phyloP scores from a whole-genome alignment of 306 rosid species.

The Senna siamea region DNA sequence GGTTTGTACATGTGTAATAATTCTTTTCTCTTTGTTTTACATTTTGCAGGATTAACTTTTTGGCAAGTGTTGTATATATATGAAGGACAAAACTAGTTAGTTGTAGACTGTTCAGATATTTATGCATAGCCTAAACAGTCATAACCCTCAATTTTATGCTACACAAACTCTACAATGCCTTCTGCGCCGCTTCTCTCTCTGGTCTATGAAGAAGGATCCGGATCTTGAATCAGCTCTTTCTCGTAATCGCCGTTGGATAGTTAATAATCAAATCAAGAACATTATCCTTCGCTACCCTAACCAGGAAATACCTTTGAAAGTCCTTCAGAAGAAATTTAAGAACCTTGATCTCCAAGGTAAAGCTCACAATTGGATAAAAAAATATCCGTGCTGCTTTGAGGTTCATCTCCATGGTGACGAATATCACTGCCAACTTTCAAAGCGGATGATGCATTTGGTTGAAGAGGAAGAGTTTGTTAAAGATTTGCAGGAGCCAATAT shows the following conservation, averaged over 20 bases:
- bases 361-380: slow-evolving; percentile 80
- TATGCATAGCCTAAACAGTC: not conserved
- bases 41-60: not conserved
- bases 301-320: slow-evolving; percentile 55
- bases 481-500: slow-evolving; percentile 62
- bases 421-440: slow-evolving; percentile 57
- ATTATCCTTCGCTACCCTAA: slow-evolving; percentile 74
- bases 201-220: slow-evolving; percentile 93
- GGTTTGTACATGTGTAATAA: no score
- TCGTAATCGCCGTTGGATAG: slow-evolving; percentile 79
- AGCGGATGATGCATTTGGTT: slow-evolving; percentile 70
- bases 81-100: not conserved
- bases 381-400: slow-evolving; percentile 83
- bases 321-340: slow-evolving; percentile 82
- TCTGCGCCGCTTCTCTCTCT: slow-evolving; percentile 55
- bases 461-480: slow-evolving; percentile 67
- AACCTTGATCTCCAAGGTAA: slow-evolving; percentile 88
- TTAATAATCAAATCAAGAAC: slow-evolving; percentile 85
- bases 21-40: not conserved
- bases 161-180: slow-evolving; percentile 14
- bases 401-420: slow-evolving; percentile 52
- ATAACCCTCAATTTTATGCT: not conserved
- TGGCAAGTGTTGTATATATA: not conserved
- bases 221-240: slow-evolving; percentile 81
- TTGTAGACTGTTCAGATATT: slow-evolving; percentile 10